Evolutionary conservation across 2,329 filamentous ascomycete species (phyloP), one percentile per base, ranked within the genome.

Genomic region (Botrytis byssoidea): DNA sequence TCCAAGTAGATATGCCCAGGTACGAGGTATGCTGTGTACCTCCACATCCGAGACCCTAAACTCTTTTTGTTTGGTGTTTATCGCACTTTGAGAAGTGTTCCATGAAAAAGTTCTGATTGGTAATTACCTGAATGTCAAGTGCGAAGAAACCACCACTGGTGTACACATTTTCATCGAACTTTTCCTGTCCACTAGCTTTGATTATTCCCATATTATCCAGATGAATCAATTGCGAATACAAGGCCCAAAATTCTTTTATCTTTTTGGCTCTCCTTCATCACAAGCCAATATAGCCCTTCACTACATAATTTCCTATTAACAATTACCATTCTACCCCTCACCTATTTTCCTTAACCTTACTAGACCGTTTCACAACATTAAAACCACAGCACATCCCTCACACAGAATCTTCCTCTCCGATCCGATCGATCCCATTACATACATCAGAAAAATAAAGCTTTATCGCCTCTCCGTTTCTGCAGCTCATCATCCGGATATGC

Each of bases 371-470:
- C 63, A 68, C 63, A 51, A 29, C 40, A 44, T 61, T 14, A 20
- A 72, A 55, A 32, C 18, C 46, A 60, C 63, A 72, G 55, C 64
- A 46, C 63, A 68, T 48, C 51, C 42, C 40, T 55, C 32, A 25
- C n/a, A 72, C 71, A 48, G 48, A 68, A 72, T 68, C 71, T 68
- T 68, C 57, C 12, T 29, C 51, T 67, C 63, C 63, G 71, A 72
- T 72, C 71, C 71, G 71, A 68, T 72, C 71, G 51, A 72, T 72
- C 37, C 51, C 37, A 72, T 60, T 35, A 59, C 63, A 72, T 44
- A 72, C 37, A 68, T 59, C 40, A 68, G 25, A 67, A 67, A 67
- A 32, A 20, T 32, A 55, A n/a, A 25, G 48, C 16, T 44, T 72
- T 68, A 63, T 72, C 63, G 51, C 48, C 63, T 59, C 37, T 60